Base-by-base conservation (phyloP, 306 rosid genomes). In the Rubus idaeus region DNA sequence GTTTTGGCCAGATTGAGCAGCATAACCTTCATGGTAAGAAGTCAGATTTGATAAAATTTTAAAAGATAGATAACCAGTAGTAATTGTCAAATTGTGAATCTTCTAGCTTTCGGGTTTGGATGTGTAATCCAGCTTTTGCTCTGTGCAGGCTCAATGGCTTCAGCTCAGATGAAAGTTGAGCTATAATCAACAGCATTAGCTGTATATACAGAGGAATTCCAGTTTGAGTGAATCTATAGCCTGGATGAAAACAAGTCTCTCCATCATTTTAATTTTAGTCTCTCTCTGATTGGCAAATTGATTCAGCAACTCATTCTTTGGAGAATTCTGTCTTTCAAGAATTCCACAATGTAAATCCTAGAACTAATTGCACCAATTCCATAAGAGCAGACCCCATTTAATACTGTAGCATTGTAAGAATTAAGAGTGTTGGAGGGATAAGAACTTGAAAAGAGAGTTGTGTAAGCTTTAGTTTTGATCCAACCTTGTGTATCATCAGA, bases 81-180 rank as follows among this genome's bases (percentile, higher is more conserved):
- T 37, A 35, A 9, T 5, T 66, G 39, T 52, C 20, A 70, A 20
- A 63, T 8, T 47, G 39, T 69, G 4, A 56, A 5, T 58, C 5
- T 46, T 10, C 21, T 4, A 16, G 26, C 18, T 66, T 26, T 30
- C 46, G 1, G 55, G 46, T 67, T 67, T 50, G 46, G 20, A 42
- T 78, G 49, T 72, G 26, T 80, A 66, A 75, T 76, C 46, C 55
- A 10, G 0, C 6, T 49, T 53, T 37, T 65, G 58, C 47, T 26
- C 21, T 73, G 41, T 78, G 82, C 83, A 84, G 87, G 83, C 62
- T 81, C 90, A 68, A 14, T 73, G 84, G 68, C 71, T 75, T 71
- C 80, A 71, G 68, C 79, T 73, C 86, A 85, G 77, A 84, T 84
- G 91, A 87, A 87, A 84, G 79, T 75, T 62, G 91, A 87, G 79